phyloP scores from a whole-genome alignment of 768 basidiomycete genomes.

The Panaeolus papilionaceus region DNA sequence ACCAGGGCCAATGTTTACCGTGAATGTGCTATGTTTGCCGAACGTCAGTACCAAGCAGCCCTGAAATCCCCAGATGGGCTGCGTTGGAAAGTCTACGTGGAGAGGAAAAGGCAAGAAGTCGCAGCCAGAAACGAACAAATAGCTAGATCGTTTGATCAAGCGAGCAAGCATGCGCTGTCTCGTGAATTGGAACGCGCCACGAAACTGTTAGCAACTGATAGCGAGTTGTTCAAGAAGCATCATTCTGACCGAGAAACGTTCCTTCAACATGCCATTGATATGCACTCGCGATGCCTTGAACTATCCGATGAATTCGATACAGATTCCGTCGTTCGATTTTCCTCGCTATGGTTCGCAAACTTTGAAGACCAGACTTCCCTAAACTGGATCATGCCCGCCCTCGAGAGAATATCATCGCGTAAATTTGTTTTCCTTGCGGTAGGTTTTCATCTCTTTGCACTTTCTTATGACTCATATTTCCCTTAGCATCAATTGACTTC shows the following conservation, averaged over 20 bases:
- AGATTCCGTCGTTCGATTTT: conserved; percentile 79
- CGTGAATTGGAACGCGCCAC: conserved; percentile 37
- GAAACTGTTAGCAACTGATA: conserved; percentile 50
- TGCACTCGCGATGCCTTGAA: conserved; percentile 83
- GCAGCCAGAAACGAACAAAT: conserved; percentile 50
- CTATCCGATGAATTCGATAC: conserved; percentile 77
- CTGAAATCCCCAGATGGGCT: conserved; percentile 72
- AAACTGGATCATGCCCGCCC: conserved; percentile 46
- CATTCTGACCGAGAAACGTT: conserved; percentile 60
- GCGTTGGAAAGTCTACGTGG: conserved; percentile 72
- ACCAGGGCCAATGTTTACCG: conserved; percentile 69
- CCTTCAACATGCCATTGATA: conserved; percentile 76
- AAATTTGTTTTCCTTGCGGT: conserved; percentile 90
- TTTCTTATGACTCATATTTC: conserved; percentile 12
- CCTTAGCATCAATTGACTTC: conserved; percentile 87
- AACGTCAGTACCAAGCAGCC: conserved; percentile 81
- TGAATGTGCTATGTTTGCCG: conserved; percentile 89
- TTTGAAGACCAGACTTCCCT: conserved; percentile 65
- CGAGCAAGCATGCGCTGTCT: conserved; percentile 23
- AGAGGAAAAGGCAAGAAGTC: conserved; percentile 78
- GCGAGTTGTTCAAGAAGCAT: conserved; percentile 60
- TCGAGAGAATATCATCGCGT: conserved; percentile 74
- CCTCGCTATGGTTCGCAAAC: conserved; percentile 92
- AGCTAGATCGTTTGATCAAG: conserved; percentile 20
- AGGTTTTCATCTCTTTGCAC: conserved; percentile 23